Evolutionary conservation across 2,329 filamentous ascomycete species (phyloP).

Genomic region (Penicillium sp.): DNA sequence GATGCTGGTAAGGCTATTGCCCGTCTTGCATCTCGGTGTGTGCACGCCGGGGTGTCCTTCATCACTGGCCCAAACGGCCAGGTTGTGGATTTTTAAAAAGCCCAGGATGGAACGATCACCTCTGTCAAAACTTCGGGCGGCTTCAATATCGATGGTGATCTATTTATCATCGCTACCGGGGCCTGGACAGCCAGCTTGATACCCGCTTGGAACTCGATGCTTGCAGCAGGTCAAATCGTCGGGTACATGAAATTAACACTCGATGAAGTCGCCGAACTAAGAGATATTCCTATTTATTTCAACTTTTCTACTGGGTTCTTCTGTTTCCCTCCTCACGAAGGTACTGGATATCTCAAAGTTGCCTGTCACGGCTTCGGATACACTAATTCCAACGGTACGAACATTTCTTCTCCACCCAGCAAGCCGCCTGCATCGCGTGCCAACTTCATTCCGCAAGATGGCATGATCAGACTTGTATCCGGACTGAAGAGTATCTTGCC

Average conservation of each 20-base stretch:
- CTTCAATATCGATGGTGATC: constrained; percentile 55
- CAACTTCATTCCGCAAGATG: constrained; percentile 49
- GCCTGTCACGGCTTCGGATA: constrained; percentile 68
- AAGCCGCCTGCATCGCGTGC: constrained; percentile 22
- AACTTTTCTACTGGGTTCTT: constrained; percentile 48
- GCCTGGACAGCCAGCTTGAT: constrained; percentile 77
- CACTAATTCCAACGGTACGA: constrained; percentile 21
- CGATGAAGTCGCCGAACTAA: constrained; percentile 63
- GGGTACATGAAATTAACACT: constrained; percentile 70
- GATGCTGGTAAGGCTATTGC: constrained; percentile 25
- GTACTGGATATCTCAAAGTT: constrained; percentile 53
- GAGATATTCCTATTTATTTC: constrained; percentile 60
- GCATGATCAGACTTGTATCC: constrained; percentile 55
- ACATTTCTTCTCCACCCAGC: constrained; percentile 22
- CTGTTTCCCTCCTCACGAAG: constrained; percentile 44
- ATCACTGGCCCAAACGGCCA: constrained; percentile 28
- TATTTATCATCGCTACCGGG: constrained; percentile 74
- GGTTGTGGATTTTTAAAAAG: constrained; percentile 36
- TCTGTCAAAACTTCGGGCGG: constrained; percentile 57
- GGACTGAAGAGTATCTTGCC: constrained; percentile 61
- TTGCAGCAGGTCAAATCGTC: constrained; percentile 74
- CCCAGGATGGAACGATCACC: constrained; percentile 42
- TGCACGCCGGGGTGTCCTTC: constrained; percentile 24
- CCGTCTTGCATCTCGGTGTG: constrained; percentile 22
- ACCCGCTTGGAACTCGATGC: constrained; percentile 68